A percentile compares a stretch with the other conserved stretches of the same genome.
Evolutionary conservation across 129 eudicot genomes (phyloP).

Genomic region (Escallonia herrerae): DNA sequence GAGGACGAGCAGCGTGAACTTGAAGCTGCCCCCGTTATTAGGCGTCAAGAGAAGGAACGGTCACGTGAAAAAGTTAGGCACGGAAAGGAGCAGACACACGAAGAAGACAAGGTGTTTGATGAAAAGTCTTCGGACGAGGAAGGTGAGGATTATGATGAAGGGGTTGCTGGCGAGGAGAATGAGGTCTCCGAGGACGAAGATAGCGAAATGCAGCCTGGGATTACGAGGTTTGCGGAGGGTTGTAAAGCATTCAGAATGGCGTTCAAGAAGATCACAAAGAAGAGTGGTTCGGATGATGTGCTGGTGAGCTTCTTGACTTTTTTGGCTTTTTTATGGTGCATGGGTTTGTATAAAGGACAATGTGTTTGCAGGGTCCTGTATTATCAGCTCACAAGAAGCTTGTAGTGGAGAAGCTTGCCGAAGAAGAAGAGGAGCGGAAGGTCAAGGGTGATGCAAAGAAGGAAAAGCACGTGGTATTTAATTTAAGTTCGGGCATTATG

Average conservation of each 20-base stretch:
- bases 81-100: conserved; percentile 17
- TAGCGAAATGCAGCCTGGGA: conserved; percentile 54
- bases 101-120: conserved; percentile 19
- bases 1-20: conserved; percentile 27
- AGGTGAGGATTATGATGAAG: conserved; percentile 19
- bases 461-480: conserved; percentile 74
- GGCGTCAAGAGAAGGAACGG: conserved; percentile 18
- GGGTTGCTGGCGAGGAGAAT: conserved; percentile 13
- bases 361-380: conserved; percentile 71
- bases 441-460: conserved; percentile 79
- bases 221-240: conserved; percentile 65
- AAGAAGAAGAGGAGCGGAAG: conserved; percentile 70
- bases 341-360: conserved; percentile 3
- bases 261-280: conserved; percentile 63
- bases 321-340: neutral
- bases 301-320: conserved; percentile 41
- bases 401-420: conserved; percentile 85
- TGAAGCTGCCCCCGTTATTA: conserved; percentile 18
- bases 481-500: conserved; percentile 1
- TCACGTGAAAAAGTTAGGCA: neutral
- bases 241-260: conserved; percentile 68
- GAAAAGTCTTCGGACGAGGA: conserved; percentile 39
- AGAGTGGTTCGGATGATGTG: conserved; percentile 52
- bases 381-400: conserved; percentile 86
- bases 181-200: conserved; percentile 72